Evolutionary conservation across 2,329 filamentous ascomycete species (phyloP).

Genomic region (Penicillium sp.): DNA sequence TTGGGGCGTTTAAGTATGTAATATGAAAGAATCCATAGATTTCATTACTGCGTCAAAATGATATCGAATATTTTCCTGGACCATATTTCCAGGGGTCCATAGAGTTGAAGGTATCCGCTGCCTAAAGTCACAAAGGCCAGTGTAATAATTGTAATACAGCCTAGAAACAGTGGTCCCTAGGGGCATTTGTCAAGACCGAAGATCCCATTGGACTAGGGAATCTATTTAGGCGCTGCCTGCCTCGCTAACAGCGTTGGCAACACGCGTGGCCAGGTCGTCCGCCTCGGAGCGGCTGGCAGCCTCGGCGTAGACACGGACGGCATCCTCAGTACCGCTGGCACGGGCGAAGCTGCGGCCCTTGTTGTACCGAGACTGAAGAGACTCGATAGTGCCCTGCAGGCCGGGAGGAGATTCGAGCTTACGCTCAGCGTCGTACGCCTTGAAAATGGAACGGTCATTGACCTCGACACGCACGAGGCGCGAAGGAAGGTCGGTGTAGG

Average conservation of each 20-base stretch:
- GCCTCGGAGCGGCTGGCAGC: slow-evolving; percentile 81
- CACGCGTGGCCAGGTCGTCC: slow-evolving; percentile 78
- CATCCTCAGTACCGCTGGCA: slow-evolving; percentile 90
- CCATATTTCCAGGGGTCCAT: slow-evolving; percentile 6
- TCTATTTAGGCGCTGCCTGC: slow-evolving; percentile 29
- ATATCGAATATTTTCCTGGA: slow-evolving; percentile 17
- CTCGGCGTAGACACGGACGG: slow-evolving; percentile 90
- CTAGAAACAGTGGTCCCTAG: not conserved
- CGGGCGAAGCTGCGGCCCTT: slow-evolving; percentile 83
- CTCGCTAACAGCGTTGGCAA: slow-evolving; percentile 64
- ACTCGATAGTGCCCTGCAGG: slow-evolving; percentile 77
- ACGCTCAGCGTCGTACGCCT: slow-evolving; percentile 84
- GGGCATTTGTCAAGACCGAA: not conserved
- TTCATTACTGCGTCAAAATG: slow-evolving; percentile 24
- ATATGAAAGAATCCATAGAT: slow-evolving; percentile 7
- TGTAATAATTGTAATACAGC: not conserved
- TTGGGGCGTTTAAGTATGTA: slow-evolving; percentile 4
- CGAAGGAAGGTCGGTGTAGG: slow-evolving; percentile 90
- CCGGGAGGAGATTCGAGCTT: slow-evolving; percentile 70
- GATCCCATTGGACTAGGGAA: not conserved
- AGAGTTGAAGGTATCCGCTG: not conserved
- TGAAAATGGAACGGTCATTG: slow-evolving; percentile 75
- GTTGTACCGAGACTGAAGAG: slow-evolving; percentile 79
- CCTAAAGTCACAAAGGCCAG: not conserved
- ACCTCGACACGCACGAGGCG: slow-evolving; percentile 90